Base-by-base conservation (phyloP, 805 yeast genomes). In the Brettanomyces anomalus region DNA sequence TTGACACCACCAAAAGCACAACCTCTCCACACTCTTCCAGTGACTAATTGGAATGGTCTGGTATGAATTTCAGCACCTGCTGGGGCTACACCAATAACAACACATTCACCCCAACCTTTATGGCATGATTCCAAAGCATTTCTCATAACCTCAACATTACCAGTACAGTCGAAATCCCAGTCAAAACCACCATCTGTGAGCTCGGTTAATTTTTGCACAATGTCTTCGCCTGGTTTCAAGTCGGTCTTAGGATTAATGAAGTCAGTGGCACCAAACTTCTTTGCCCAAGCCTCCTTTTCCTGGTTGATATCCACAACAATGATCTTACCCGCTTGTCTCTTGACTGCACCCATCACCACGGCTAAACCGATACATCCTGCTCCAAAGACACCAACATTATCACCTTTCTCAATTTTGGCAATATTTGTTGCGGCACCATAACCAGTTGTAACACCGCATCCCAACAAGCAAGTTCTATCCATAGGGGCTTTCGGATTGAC, bases 1-100 rank as follows among this genome's bases (percentile, higher is more conserved):
- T 93, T 93, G 60, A 93, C 88, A 64, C 97, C 98, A 58, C 99
- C 99, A 56, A 87, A 93, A n/a, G 99, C 99, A 59, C 95, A 86
- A 56, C 99, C 99, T 65, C 78, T 85, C 97, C 98, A 90, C 42
- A 85, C 95, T 70, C 98, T 82, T 55, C 99, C 99, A 35, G 97
- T 93, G 51, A 93, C 97, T 65, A 93, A 78, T 72, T 90, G 97
- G 85, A 93, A 93, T 48, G 99, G 98, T 68, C 97, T 80, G 39
- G 97, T 93, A 45, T 95, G 68, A 50, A 94, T 89, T 70, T 93
- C 97, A 68, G 88, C 74, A 52, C 98, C 99, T 34, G 97, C 95
- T 53, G 96, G 95, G 39, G 98, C 99, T 54, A 93, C 99, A 65
- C 98, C 98, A 61, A 93, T 93, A 57, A 93, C 72, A 54, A 90